phyloP scores from a whole-genome alignment of 768 basidiomycete genomes.

The Podaxis sp. region DNA sequence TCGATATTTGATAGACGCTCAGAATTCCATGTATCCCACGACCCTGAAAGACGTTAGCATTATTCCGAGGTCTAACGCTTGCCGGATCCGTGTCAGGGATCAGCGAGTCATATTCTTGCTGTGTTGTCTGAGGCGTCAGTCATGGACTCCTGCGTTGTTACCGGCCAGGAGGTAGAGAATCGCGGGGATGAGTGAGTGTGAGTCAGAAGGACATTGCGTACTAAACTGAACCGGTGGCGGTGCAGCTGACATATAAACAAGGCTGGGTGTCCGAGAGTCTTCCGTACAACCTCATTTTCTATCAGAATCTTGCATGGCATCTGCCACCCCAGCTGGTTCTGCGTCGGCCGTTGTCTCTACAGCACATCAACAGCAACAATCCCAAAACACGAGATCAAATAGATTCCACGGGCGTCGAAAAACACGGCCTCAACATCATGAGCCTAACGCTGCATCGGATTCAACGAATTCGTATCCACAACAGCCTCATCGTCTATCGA shows the following conservation, averaged over 20 bases:
- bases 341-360: background rate
- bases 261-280: background rate
- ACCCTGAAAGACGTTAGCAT: too few relatives aligned
- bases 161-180: background rate
- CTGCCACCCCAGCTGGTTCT: background rate
- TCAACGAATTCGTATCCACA: background rate
- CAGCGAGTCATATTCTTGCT: background rate
- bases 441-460: background rate
- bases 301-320: conserved; percentile 9
- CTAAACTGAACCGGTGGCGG: conserved; percentile 5
- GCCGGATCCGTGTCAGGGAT: background rate
- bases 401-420: conserved; percentile 3
- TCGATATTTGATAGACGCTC: background rate
- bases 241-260: conserved; percentile 10
- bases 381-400: background rate
- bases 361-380: background rate
- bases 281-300: background rate
- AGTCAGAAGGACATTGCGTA: background rate
- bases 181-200: background rate
- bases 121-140: background rate
- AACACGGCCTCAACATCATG: conserved; percentile 6
- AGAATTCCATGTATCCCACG: background rate
- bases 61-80: background rate
- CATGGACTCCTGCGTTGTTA: background rate
- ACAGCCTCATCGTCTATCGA: background rate